Percentiles rank a stretch among this genome's conserved stretches.
Evolutionary conservation across 768 basidiomycete genomes (phyloP).

Genomic region (Lactarius psammicola): DNA sequence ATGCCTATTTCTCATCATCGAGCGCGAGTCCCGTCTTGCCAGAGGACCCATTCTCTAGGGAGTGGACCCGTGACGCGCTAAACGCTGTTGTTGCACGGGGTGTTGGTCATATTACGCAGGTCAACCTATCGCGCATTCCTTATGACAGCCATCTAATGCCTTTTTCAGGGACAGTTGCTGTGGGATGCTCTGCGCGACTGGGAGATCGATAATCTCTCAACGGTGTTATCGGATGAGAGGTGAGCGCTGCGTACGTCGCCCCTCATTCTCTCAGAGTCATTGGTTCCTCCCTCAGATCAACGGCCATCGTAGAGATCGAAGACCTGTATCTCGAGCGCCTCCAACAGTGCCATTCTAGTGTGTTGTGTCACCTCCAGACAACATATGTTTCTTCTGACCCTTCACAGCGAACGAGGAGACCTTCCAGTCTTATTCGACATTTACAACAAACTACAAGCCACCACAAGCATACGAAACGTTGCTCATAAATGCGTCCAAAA

Average conservation of each 20-base stretch:
- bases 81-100: slow-evolving; percentile 55
- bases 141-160: neutral
- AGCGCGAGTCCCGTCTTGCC: slow-evolving; percentile 49
- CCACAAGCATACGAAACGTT: slow-evolving; percentile 73
- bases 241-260: slow-evolving; percentile 30
- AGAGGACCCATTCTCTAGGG: slow-evolving; percentile 56
- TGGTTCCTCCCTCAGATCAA: slow-evolving; percentile 36
- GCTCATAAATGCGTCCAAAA: slow-evolving; percentile 75
- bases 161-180: slow-evolving; percentile 58
- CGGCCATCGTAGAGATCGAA: slow-evolving; percentile 53
- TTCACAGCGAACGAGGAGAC: slow-evolving; percentile 75
- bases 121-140: slow-evolving; percentile 32
- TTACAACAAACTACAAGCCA: slow-evolving; percentile 77
- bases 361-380: slow-evolving; percentile 24
- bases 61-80: slow-evolving; percentile 61
- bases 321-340: slow-evolving; percentile 63
- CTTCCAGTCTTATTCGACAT: slow-evolving; percentile 81
- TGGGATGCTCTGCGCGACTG: slow-evolving; percentile 76
- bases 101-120: slow-evolving; percentile 62
- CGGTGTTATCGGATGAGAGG: slow-evolving; percentile 47
- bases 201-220: slow-evolving; percentile 64
- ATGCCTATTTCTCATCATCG: slow-evolving; percentile 37
- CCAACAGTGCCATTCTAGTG: slow-evolving; percentile 74
- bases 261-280: neutral
- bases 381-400: neutral